Evolutionary conservation across 2,329 filamentous ascomycete genomes (phyloP).

Genomic region (Davidsoniella virescens): DNA sequence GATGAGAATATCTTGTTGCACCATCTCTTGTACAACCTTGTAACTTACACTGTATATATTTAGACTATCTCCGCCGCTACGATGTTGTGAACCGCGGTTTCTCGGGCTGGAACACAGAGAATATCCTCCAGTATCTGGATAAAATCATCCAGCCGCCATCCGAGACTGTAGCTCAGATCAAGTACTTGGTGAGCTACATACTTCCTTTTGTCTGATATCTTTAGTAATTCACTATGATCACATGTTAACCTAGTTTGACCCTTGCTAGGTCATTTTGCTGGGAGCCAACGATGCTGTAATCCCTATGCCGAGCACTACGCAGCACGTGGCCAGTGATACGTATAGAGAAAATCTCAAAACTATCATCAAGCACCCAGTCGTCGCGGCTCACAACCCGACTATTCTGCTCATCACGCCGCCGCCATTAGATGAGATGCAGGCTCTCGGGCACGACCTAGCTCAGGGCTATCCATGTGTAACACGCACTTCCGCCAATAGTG

Average conservation of each 20-base stretch:
- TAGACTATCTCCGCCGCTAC: conserved; percentile 58
- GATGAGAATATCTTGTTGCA: not conserved
- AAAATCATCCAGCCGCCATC: conserved; percentile 54
- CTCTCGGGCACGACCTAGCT: conserved; percentile 30
- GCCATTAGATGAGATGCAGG: conserved; percentile 61
- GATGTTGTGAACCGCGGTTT: conserved; percentile 84
- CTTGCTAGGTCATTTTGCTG: conserved; percentile 52
- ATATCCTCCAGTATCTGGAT: conserved; percentile 53
- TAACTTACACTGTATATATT: not conserved
- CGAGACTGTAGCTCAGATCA: conserved; percentile 39
- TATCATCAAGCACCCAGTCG: conserved; percentile 56
- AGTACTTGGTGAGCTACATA: conserved; percentile 47
- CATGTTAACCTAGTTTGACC: not conserved
- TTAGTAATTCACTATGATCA: not conserved
- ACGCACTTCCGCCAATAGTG: conserved; percentile 31
- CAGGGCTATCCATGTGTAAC: conserved; percentile 28
- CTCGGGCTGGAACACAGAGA: conserved; percentile 67
- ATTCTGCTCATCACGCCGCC: conserved; percentile 71
- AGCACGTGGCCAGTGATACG: conserved; percentile 61
- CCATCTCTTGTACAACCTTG: not conserved
- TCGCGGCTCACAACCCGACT: conserved; percentile 53
- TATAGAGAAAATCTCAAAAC: conserved; percentile 57
- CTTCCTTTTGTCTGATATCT: not conserved
- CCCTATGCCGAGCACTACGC: conserved; percentile 41
- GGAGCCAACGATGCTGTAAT: conserved; percentile 83